Percentiles rank a stretch among this genome's conserved stretches.
Evolutionary conservation across 352 stramenopile genomes (phyloP).

Genomic region (Phytophthora foliorum): DNA sequence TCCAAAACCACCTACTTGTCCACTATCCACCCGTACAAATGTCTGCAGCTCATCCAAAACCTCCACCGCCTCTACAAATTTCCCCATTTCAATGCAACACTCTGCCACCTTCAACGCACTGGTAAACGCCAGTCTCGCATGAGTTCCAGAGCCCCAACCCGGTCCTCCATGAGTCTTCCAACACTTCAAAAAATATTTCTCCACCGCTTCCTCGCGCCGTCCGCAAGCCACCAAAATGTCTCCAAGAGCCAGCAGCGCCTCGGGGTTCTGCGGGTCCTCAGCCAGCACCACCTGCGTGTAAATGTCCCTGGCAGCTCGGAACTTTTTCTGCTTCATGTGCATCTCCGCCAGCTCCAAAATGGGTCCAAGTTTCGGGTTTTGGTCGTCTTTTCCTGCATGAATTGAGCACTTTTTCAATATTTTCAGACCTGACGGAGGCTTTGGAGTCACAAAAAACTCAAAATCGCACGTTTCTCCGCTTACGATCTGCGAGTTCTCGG

Average conservation of each 20-base stretch:
- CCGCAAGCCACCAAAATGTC: constrained; percentile 50
- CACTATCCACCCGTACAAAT: constrained; percentile 49
- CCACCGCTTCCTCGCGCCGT: constrained; percentile 46
- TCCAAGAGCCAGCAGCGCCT: constrained; percentile 34
- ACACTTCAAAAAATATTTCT: constrained; percentile 55
- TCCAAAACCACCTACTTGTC: neutral
- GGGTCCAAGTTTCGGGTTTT: constrained; percentile 32
- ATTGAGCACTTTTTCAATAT: constrained; percentile 8
- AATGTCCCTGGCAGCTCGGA: constrained; percentile 55
- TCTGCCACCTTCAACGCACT: constrained; percentile 55
- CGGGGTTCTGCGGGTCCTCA: constrained; percentile 45
- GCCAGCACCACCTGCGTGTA: constrained; percentile 57
- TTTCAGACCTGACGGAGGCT: constrained; percentile 6
- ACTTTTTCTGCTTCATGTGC: constrained; percentile 58
- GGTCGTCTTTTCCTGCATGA: constrained; percentile 20
- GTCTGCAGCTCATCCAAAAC: constrained; percentile 56
- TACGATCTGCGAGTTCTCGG: neutral
- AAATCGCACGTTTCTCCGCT: constrained; percentile 38
- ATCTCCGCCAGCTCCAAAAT: constrained; percentile 50
- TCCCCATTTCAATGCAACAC: constrained; percentile 50
- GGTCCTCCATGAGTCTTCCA: constrained; percentile 41
- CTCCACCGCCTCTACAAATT: constrained; percentile 38
- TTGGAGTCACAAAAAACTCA: constrained; percentile 51
- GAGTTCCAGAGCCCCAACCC: constrained; percentile 28
- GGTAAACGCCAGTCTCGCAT: constrained; percentile 45